Evolutionary conservation across 225 moss, liverwort and hornwort species (phyloP).

Genomic region (Sphagnum contortum): DNA sequence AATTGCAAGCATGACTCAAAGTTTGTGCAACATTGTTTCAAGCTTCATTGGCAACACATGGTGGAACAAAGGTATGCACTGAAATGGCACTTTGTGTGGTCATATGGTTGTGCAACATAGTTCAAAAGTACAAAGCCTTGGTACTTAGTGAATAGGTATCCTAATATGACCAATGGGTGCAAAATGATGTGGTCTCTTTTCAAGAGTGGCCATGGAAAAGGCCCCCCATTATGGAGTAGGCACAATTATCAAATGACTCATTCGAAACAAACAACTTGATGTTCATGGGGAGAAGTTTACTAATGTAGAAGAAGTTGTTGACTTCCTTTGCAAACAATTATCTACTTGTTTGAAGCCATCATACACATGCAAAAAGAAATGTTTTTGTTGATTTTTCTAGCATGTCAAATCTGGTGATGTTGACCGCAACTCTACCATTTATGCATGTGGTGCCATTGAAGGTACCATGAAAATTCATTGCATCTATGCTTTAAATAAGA

Average conservation of each 20-base stretch:
- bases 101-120: not conserved
- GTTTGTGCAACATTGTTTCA: not conserved
- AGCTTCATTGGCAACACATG: not conserved
- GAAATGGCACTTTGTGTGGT: not conserved
- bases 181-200: not conserved
- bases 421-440: too few relatives aligned
- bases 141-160: not conserved
- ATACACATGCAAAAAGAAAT: too few relatives aligned
- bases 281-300: not conserved
- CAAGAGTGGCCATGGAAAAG: not conserved
- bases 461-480: too few relatives aligned
- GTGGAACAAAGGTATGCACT: not conserved
- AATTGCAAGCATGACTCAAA: not conserved
- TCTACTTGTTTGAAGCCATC: too few relatives aligned
- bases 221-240: not conserved
- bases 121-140: not conserved
- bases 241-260: not conserved
- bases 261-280: not conserved
- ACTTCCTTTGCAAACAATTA: too few relatives aligned
- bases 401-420: too few relatives aligned
- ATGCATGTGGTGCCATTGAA: too few relatives aligned
- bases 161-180: not conserved
- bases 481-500: too few relatives aligned
- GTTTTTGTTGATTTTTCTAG: too few relatives aligned
- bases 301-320: not conserved